A percentile compares a stretch with the other conserved stretches of the same genome.
phyloP scores from a whole-genome alignment of 1,284 basidiomycete species.

The Apiotrichum veenhuisii region DNA sequence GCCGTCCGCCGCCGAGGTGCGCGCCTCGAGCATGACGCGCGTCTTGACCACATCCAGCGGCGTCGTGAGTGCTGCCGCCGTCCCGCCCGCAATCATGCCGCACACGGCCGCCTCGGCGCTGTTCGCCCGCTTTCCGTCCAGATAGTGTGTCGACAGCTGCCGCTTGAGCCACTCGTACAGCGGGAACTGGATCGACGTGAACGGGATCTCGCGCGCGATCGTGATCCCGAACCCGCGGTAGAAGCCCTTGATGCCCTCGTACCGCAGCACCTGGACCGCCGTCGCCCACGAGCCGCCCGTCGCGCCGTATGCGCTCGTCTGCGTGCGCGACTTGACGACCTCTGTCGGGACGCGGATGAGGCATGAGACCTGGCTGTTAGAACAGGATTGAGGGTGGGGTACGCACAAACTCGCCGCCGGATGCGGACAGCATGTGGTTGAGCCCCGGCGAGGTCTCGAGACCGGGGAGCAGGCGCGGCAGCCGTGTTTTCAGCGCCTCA shows the following conservation, averaged over 20 bases:
- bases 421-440: conserved; percentile 77
- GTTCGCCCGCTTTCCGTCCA: conserved; percentile 57
- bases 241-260: conserved; percentile 65
- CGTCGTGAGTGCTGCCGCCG: conserved; percentile 86
- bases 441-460: conserved; percentile 59
- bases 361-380: conserved; percentile 68
- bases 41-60: conserved; percentile 97
- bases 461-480: conserved; percentile 55
- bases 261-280: conserved; percentile 54
- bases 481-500: conserved; percentile 74
- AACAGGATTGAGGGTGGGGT: conserved; percentile 14
- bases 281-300: conserved; percentile 41
- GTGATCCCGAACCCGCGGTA: conserved; percentile 77
- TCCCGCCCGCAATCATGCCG: conserved; percentile 84
- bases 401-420: conserved; percentile 72
- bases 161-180: conserved; percentile 86
- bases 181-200: conserved; percentile 96
- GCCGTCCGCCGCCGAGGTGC: neutral
- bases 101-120: conserved; percentile 85
- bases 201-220: conserved; percentile 83
- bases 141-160: conserved; percentile 53
- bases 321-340: conserved; percentile 81
- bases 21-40: conserved; percentile 87
- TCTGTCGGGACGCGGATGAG: conserved; percentile 91
- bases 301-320: conserved; percentile 66